These are phyloP conservation scores for Sarocladium oryzae DNA, from an alignment of 2,329 filamentous ascomycete species.

Conservation along the genomic window DNA sequence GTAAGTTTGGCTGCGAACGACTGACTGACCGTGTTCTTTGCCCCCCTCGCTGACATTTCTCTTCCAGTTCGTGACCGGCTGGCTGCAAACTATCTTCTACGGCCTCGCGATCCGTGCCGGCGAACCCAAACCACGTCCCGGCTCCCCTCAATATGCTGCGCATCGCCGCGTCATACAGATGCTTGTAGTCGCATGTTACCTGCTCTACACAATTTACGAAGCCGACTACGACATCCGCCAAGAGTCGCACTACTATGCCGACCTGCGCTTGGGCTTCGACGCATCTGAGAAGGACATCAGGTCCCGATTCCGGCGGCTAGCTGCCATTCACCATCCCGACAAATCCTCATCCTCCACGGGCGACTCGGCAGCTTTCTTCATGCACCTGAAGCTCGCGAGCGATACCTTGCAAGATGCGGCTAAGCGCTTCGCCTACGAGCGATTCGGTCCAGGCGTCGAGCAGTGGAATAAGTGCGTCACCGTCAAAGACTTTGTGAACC, in stretches of 20 bases:
- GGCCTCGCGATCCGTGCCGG: constrained; percentile 83
- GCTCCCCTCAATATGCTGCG: constrained; percentile 57
- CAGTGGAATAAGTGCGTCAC: constrained; percentile 61
- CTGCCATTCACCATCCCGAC: constrained; percentile 73
- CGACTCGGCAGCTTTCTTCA: constrained; percentile 50
- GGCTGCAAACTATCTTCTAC: constrained; percentile 78
- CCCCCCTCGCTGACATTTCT: background rate
- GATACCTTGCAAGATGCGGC: constrained; percentile 75
- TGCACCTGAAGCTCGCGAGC: constrained; percentile 75
- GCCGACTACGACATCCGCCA: constrained; percentile 73
- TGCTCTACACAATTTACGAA: constrained; percentile 89
- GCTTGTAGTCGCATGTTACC: constrained; percentile 74
- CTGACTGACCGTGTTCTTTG: constrained; percentile 10
- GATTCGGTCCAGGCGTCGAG: constrained; percentile 70
- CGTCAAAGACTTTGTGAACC: constrained; percentile 64
- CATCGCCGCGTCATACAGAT: constrained; percentile 82
- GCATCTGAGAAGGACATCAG: constrained; percentile 74
- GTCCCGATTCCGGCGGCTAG: constrained; percentile 74
- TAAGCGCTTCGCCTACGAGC: constrained; percentile 80
- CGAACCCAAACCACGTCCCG: constrained; percentile 67
- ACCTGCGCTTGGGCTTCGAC: constrained; percentile 62
- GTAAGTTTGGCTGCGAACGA: too few relatives aligned
- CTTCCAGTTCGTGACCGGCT: constrained; percentile 65
- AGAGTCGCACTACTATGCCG: constrained; percentile 70
- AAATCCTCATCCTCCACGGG: constrained; percentile 49